Evolutionary conservation across 768 basidiomycete genomes (phyloP).

Genomic region (Glaciozyma antarctica): DNA sequence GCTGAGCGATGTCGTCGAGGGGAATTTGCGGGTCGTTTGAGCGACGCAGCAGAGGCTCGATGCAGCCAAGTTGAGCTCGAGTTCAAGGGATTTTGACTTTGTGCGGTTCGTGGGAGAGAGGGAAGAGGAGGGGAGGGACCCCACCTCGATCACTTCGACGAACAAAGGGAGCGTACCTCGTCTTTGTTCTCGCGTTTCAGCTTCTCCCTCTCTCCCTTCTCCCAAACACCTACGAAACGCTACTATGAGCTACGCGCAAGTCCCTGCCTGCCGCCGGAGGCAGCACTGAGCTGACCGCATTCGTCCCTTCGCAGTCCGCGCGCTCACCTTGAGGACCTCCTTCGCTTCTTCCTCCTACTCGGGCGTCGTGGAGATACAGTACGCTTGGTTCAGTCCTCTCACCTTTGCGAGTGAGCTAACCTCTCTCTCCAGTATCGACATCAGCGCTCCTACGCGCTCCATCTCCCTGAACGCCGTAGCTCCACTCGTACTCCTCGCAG

Average conservation of each 20-base stretch:
- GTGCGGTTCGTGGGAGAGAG: too few species aligned
- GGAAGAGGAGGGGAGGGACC: too few species aligned
- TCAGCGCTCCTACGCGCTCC: background rate
- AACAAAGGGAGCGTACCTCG: background rate
- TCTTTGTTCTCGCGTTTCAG: background rate
- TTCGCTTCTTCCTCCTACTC: background rate
- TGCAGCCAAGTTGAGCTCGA: too few species aligned
- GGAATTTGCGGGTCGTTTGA: too few species aligned
- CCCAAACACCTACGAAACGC: too few species aligned
- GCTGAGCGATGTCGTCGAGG: background rate
- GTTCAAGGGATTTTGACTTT: too few species aligned
- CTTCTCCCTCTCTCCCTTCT: background rate
- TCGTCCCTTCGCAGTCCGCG: background rate
- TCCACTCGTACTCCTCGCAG: constrained; percentile 1
- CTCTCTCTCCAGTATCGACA: background rate
- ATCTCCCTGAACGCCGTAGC: constrained; percentile 7
- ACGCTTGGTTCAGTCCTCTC: background rate
- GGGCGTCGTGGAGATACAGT: constrained; percentile 9
- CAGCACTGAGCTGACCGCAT: background rate
- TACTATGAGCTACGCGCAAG: too few species aligned
- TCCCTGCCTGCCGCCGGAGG: too few species aligned
- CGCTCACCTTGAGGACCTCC: constrained; percentile 5
- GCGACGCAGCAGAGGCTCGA: too few species aligned
- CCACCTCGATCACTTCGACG: background rate
- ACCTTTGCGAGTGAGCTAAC: background rate